phyloP scores from a whole-genome alignment of 768 basidiomycete species.

The Pilatotrama ljubarskyi region DNA sequence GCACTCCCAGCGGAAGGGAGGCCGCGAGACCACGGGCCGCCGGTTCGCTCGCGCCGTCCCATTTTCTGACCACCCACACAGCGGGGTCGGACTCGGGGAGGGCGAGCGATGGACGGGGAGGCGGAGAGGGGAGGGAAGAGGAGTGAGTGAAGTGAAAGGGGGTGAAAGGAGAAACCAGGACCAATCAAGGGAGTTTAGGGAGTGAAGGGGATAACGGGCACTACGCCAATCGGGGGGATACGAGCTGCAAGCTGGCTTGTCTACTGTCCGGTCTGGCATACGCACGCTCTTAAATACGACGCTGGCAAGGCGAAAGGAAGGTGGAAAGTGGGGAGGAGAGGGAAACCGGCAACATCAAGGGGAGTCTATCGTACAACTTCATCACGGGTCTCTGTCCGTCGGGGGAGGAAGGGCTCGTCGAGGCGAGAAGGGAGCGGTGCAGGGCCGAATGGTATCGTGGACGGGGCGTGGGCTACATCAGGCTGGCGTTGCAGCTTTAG shows the following conservation, averaged over 20 bases:
- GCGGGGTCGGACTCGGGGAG: constrained; percentile 1
- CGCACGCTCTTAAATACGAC: constrained; percentile 27
- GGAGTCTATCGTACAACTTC: constrained; percentile 26
- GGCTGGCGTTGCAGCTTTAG: constrained; percentile 40
- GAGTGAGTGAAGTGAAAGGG: constrained; percentile 9
- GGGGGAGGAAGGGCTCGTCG: constrained; percentile 8
- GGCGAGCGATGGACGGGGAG: background rate
- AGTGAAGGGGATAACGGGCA: constrained; percentile 25
- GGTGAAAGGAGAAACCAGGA: constrained; percentile 13
- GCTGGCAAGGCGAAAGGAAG: constrained; percentile 20
- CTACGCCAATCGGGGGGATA: constrained; percentile 19
- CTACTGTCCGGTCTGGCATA: constrained; percentile 21
- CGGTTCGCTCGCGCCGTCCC: background rate
- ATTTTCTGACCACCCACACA: background rate
- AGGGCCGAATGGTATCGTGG: background rate
- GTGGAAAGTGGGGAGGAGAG: constrained; percentile 3
- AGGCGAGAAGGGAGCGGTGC: constrained; percentile 8
- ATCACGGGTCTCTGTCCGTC: constrained; percentile 9
- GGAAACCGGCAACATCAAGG: constrained; percentile 13
- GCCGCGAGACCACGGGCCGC: constrained; percentile 12
- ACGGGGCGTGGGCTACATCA: background rate
- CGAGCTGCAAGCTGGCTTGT: constrained; percentile 9
- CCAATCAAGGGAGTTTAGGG: constrained; percentile 20
- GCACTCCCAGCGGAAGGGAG: constrained; percentile 8
- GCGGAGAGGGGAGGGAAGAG: constrained; percentile 8